Evolutionary conservation across 2,329 filamentous ascomycete genomes (phyloP).

Genomic region (Arthrobotrys musiformis): DNA sequence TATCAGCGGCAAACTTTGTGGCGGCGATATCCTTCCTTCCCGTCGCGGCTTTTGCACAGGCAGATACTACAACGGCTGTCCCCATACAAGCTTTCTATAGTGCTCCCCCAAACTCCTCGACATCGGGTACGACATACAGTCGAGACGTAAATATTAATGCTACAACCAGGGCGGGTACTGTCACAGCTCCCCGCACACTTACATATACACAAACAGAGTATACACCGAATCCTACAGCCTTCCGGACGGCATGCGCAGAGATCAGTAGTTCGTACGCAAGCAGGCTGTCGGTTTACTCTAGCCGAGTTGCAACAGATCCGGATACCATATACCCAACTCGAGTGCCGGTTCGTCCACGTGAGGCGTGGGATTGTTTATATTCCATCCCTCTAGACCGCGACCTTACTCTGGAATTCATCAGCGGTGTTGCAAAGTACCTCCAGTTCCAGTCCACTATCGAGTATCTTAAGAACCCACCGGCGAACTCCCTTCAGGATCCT

Average conservation of each 20-base stretch:
- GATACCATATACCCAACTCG: conserved; percentile 12
- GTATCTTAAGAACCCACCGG: conserved; percentile 40
- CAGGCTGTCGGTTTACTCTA: conserved; percentile 3
- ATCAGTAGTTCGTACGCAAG: conserved; percentile 33
- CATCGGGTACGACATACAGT: neutral
- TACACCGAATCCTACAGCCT: conserved; percentile 25
- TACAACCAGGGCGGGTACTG: neutral
- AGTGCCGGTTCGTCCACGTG: conserved; percentile 38
- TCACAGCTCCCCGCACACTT: neutral
- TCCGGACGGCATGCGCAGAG: conserved; percentile 35
- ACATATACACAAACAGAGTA: conserved; percentile 31
- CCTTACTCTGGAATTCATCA: conserved; percentile 34
- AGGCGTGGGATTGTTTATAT: conserved; percentile 51
- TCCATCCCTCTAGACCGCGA: conserved; percentile 37
- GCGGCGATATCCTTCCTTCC: conserved; percentile 8
- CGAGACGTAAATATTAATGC: neutral
- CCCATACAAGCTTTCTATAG: conserved; percentile 7
- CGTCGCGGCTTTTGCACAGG: neutral
- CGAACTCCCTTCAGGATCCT: conserved; percentile 37
- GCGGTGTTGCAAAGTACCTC: conserved; percentile 40
- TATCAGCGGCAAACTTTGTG: conserved; percentile 33
- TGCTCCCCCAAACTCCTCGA: conserved; percentile 27
- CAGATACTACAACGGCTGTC: neutral
- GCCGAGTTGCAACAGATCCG: neutral
- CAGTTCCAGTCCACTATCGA: conserved; percentile 49